phyloP scores from a whole-genome alignment of 1,139 yeast species.

The Candida albicans region DNA sequence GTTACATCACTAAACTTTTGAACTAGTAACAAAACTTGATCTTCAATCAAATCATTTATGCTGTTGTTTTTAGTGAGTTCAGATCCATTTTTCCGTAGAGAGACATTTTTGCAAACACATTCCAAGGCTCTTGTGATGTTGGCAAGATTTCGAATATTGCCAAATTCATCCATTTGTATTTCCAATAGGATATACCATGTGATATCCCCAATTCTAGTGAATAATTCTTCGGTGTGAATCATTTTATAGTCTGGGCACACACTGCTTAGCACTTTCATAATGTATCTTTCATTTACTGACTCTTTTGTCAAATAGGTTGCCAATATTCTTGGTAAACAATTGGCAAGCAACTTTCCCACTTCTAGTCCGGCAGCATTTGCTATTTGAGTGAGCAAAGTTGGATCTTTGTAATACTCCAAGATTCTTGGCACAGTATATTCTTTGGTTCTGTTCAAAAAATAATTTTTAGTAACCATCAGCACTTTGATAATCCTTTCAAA shows the following conservation, averaged over 20 bases:
- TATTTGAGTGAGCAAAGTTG: conserved; percentile 59
- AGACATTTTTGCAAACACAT: conserved; percentile 33
- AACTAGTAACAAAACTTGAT: conserved; percentile 72
- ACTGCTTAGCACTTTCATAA: conserved; percentile 55
- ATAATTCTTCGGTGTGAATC: conserved; percentile 41
- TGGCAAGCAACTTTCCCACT: conserved; percentile 36
- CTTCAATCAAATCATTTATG: conserved; percentile 41
- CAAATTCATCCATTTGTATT: conserved; percentile 32
- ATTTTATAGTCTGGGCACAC: conserved; percentile 47
- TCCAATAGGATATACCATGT: conserved; percentile 44
- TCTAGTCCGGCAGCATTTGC: conserved; percentile 38
- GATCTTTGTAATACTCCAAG: conserved; percentile 56
- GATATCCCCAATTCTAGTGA: conserved; percentile 45
- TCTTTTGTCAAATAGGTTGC: conserved; percentile 43
- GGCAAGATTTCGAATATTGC: conserved; percentile 28
- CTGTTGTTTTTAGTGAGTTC: conserved; percentile 18
- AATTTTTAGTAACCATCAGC: conserved; percentile 58
- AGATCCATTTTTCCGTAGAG: conserved; percentile 14
- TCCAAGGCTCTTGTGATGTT: conserved; percentile 42
- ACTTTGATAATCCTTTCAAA: conserved; percentile 62
- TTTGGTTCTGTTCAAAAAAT: conserved; percentile 68
- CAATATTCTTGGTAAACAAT: conserved; percentile 38
- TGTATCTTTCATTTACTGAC: conserved; percentile 47
- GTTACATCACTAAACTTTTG: conserved; percentile 77
- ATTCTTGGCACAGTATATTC: conserved; percentile 77